phyloP scores from a whole-genome alignment of 495 filamentous ascomycete species.

The Geopyxis carbonaria region DNA sequence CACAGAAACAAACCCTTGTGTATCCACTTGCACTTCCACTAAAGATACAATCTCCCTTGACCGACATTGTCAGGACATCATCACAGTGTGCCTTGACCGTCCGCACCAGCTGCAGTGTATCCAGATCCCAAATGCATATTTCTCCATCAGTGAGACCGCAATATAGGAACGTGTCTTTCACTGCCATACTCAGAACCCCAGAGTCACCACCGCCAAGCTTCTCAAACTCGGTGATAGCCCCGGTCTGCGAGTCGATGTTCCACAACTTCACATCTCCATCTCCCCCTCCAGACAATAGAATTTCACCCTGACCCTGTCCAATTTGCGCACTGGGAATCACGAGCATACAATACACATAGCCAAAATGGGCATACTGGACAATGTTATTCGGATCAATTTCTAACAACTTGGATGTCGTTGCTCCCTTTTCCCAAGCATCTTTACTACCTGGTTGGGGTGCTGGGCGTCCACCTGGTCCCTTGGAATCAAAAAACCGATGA shows the following conservation, averaged over 20 bases:
- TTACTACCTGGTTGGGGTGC: constrained; percentile 44
- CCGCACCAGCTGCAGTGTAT: constrained; percentile 77
- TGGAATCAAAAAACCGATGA: constrained; percentile 88
- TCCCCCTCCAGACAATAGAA: constrained; percentile 76
- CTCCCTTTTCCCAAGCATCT: constrained; percentile 25
- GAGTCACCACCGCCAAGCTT: constrained; percentile 59
- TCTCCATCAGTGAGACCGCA: constrained; percentile 78
- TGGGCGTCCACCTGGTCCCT: constrained; percentile 54
- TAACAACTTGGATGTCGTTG: constrained; percentile 44
- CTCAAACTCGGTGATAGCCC: constrained; percentile 42
- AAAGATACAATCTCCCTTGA: constrained; percentile 70
- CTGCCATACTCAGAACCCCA: constrained; percentile 60
- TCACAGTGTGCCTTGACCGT: constrained; percentile 62
- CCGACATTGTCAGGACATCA: constrained; percentile 70
- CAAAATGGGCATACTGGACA: constrained; percentile 77
- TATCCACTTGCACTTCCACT: constrained; percentile 65
- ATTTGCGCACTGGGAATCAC: constrained; percentile 38
- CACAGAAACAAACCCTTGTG: constrained; percentile 42
- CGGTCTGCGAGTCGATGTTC: constrained; percentile 34
- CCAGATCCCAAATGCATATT: constrained; percentile 90
- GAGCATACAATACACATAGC: constrained; percentile 90
- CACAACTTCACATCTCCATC: constrained; percentile 89
- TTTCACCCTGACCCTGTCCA: constrained; percentile 38
- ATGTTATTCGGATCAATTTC: constrained; percentile 74
- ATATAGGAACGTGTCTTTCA: constrained; percentile 80